Percentiles rank a stretch among this genome's conserved stretches.
Conservation (phyloP, 371 early-diverging fungal genomes). For the Cokeromyces recurvatus region DNA sequence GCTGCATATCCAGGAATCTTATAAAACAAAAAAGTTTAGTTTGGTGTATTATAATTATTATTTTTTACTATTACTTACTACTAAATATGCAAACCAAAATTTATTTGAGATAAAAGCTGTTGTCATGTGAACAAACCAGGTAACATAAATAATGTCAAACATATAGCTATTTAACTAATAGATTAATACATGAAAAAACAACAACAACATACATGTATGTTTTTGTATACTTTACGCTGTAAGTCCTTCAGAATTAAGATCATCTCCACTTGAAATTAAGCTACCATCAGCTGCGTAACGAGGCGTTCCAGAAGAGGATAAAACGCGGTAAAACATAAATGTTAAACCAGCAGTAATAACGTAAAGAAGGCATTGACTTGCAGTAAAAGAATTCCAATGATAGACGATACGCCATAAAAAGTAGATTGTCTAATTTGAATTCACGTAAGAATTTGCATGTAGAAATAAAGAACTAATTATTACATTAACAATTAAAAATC, state of each 20-base stretch:
- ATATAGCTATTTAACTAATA: conserved; percentile 49
- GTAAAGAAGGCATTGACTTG: conserved; percentile 43
- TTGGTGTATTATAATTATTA: background rate
- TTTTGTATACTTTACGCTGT: conserved; percentile 53
- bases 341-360: conserved; percentile 44
- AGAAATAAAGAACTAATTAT: conserved; percentile 10
- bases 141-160: conserved; percentile 81
- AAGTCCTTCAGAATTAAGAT: conserved; percentile 70
- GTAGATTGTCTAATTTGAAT: conserved; percentile 41
- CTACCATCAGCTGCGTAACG: conserved; percentile 53
- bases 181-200: too few relatives aligned
- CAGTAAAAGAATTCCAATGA: conserved; percentile 50
- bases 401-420: conserved; percentile 53
- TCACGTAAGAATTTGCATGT: background rate
- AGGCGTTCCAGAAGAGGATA: conserved; percentile 52
- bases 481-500: conserved; percentile 64
- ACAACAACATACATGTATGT: background rate
- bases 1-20: conserved; percentile 64
- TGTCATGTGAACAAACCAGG: conserved; percentile 75
- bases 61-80: conserved; percentile 32
- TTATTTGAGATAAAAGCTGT: conserved; percentile 61
- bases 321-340: conserved; percentile 47
- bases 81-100: conserved; percentile 68
- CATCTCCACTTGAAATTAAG: conserved; percentile 62
- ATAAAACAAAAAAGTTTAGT: background rate